Base-by-base conservation (phyloP, 345 rosid genomes). In the Brassica nigra region DNA sequence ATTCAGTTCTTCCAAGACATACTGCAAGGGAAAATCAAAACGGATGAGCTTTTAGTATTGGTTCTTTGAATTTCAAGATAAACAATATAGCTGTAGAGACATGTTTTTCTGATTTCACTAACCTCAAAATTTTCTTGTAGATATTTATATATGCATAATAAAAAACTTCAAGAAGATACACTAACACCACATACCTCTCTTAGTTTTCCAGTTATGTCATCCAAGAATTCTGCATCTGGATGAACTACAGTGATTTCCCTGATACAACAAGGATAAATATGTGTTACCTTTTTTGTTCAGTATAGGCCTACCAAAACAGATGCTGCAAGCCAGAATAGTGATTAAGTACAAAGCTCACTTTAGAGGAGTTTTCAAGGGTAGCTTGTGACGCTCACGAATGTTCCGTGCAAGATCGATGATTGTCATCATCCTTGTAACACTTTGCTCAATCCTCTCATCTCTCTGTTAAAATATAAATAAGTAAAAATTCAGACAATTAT, bases 211-310 rank as follows among this genome's bases (percentile, higher is more conserved):
- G 95, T 88, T 67, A 96, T 96, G 85, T 93, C 99, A 84, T 86
- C 84, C 75, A 96, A 95, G 83, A 96, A 96, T 62, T 89, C 89
- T 57, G 86, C 86, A 84, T 96, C 97, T 28, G 97, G 89, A 86
- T 96, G 98, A 74, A 96, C 97, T 58, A 96, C 89, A 52, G 84
- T 75, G 97, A 93, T 93, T 86, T 96, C 94, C 85, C 98, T 95
- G 85, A 70, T 86, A 70, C 75, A 77, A 57, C 62, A 62, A 54
- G 28, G 18, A 71, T 34, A 71, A 15, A 20, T 12, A 44, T 42
- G 57, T 8, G 62, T 66, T 15, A 66, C 8, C 0, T 5, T 27
- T 34, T 16, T 33, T 31, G 30, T 68, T 42, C 69, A 59, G 59
- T 33, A 44, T 76, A 49, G 66, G 18, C 30, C 30, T 66, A 76